Conservation (phyloP, 164 flowering plant genomes). For the Nymphaea colorata region DNA sequence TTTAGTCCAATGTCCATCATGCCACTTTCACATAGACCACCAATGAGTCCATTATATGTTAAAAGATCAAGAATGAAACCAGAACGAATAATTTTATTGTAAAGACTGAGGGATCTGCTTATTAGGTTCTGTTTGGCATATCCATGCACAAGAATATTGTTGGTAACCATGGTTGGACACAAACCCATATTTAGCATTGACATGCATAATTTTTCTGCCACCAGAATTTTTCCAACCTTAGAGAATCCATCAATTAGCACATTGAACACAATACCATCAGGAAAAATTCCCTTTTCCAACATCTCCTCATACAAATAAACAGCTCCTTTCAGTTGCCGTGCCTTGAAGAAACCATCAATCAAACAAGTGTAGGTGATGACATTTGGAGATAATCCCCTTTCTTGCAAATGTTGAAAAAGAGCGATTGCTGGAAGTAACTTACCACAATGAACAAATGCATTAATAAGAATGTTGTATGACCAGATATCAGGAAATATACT, state of each 20-base stretch:
- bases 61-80: slow-evolving; percentile 45
- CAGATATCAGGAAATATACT: slow-evolving; percentile 49
- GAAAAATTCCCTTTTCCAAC: slow-evolving; percentile 25
- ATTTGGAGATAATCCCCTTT: slow-evolving; percentile 23
- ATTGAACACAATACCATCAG: slow-evolving; percentile 42
- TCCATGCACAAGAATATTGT: slow-evolving; percentile 65
- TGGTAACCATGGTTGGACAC: slow-evolving; percentile 47
- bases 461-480: slow-evolving; percentile 43
- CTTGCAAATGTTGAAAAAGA: slow-evolving; percentile 22
- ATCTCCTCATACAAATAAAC: slow-evolving; percentile 43
- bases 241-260: slow-evolving; percentile 46
- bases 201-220: slow-evolving; percentile 19
- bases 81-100: slow-evolving; percentile 21
- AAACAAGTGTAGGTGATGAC: slow-evolving; percentile 42
- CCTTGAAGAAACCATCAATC: slow-evolving; percentile 50
- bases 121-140: slow-evolving; percentile 32
- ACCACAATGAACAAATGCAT: slow-evolving; percentile 48
- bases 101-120: slow-evolving; percentile 24
- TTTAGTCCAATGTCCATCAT: slow-evolving; percentile 49
- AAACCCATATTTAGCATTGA: slow-evolving; percentile 20
- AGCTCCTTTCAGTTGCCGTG: slow-evolving; percentile 48
- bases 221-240: slow-evolving; percentile 35
- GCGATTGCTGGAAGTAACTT: slow-evolving; percentile 48
- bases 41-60: slow-evolving; percentile 55
- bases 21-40: slow-evolving; percentile 46